Evolutionary conservation across 139 green algal genomes (phyloP).

Genomic region (Micractinium conductrix): DNA sequence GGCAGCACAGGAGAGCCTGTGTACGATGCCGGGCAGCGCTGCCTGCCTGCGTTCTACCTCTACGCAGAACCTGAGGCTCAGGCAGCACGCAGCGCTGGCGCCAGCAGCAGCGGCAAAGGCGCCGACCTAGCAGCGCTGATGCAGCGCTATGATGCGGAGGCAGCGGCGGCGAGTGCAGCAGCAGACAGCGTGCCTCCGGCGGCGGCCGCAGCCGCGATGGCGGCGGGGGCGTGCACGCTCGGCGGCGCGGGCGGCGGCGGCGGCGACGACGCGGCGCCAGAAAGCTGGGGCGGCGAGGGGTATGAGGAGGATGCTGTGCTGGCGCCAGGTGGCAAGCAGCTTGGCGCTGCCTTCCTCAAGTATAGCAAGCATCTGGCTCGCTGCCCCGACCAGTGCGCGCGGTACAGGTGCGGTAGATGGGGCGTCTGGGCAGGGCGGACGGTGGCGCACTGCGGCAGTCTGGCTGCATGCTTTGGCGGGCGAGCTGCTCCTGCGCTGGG

Average conservation of each 20-base stretch:
- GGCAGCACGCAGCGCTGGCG: not conserved
- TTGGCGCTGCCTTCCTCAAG: conserved; percentile 58
- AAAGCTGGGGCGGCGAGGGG: conserved; percentile 64
- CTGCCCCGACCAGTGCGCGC: conserved; percentile 69
- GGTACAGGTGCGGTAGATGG: conserved; percentile 36
- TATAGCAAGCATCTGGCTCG: conserved; percentile 61
- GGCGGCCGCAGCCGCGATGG: conserved; percentile 11
- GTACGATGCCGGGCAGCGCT: not conserved
- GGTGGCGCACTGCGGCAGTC: not conserved
- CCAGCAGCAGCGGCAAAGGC: not conserved
- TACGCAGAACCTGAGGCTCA: conserved; percentile 35
- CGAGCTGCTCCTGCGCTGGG: not conserved
- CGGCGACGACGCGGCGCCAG: not conserved
- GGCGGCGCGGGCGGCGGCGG: not conserved
- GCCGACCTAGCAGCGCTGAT: conserved; percentile 53
- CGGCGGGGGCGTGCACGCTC: not conserved
- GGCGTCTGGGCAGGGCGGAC: not conserved
- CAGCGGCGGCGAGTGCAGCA: not conserved
- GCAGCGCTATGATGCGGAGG: conserved; percentile 25
- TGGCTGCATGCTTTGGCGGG: not conserved
- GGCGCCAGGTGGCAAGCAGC: conserved; percentile 1
- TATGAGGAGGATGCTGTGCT: conserved; percentile 71
- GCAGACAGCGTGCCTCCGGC: not conserved
- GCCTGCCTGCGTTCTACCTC: conserved; percentile 70
- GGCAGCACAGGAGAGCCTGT: not conserved